Evolutionary conservation across 2,329 filamentous ascomycete species (phyloP), one percentile per base, ranked within the genome.

Genomic region (Thelonectria discophora): DNA sequence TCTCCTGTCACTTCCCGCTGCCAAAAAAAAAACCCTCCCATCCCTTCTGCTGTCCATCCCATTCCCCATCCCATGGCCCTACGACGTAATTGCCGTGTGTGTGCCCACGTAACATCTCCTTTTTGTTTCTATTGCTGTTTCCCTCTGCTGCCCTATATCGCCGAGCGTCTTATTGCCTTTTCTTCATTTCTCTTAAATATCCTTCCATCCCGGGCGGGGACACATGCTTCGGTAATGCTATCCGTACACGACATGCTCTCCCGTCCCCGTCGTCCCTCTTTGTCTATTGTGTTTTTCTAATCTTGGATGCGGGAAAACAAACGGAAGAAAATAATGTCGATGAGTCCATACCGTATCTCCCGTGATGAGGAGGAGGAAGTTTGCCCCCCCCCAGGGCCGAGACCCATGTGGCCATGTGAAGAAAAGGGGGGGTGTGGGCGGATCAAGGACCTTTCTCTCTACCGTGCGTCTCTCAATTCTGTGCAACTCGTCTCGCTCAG

Each of bases 131-230:
- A 43, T 55, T 55, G 47, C 53, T 45, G 48, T 18, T 42, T 24
- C 4, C 39, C 18, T 5, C 18, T 42, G 17, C 32, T 24, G 13
- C 39, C 42, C 32, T 58, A 60, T 55, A 55, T 55, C 45, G 40
- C 57, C 52, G 51, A 46, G 30, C 24, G 32, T 45, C 40, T 51
- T 54, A 53, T 58, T 53, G 40, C 34, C 34, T 39, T 42, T 42
- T 34, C 27, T 32, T 58, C 49, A 54, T 58, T 56, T 62, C 48
- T 62, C 48, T 48, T 57, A 52, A 56, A 47, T 51, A 40, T 52
- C 52, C 39, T 18, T n/a, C 39, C 6, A 34, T 3, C 3, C 5
- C 3, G 11, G 11, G 11, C n/a, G 34, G 52, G 54, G 42, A 46
- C 50, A 32, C 55, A 51, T 55, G 45, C 51, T 50, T 50, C 53